Conservation (phyloP, 139 green algal species). For the Choricystis sp. region DNA sequence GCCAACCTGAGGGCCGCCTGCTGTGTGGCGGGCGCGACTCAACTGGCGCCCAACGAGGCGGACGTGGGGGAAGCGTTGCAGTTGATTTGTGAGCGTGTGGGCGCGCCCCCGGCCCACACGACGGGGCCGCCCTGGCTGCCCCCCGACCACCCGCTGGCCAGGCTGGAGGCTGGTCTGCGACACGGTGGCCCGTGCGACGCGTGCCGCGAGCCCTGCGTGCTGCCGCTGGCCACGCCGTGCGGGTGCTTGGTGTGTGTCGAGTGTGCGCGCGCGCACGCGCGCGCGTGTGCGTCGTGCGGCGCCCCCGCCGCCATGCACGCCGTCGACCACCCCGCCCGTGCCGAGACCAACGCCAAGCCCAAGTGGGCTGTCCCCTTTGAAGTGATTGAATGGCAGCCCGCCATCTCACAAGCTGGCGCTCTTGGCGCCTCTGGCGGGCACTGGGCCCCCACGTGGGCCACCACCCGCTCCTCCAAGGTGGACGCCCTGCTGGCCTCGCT, state of each 20-base stretch:
- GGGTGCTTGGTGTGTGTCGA: slow-evolving; percentile 68
- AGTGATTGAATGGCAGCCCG: slow-evolving; percentile 89
- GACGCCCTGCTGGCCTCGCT: slow-evolving; percentile 53
- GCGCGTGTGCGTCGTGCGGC: slow-evolving; percentile 14
- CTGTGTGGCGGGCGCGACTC: slow-evolving; percentile 63
- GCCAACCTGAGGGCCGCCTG: slow-evolving; percentile 60
- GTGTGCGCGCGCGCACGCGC: slow-evolving; percentile 31
- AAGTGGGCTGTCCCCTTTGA: slow-evolving; percentile 64
- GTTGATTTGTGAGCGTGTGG: slow-evolving; percentile 22
- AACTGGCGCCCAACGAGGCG: slow-evolving; percentile 23
- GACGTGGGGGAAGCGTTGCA: slow-evolving; percentile 44
- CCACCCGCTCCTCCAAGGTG: slow-evolving; percentile 48
- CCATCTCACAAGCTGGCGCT: slow-evolving; percentile 58
- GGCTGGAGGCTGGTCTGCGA: slow-evolving; percentile 36
- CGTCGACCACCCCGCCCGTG: slow-evolving; percentile 42
- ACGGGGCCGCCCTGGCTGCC: slow-evolving; percentile 17
- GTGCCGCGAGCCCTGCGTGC: slow-evolving; percentile 17
- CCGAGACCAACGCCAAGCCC: slow-evolving; percentile 27
- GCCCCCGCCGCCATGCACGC: slow-evolving; percentile 38
- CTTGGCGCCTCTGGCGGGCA: slow-evolving; percentile 22
- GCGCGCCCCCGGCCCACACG: neutral
- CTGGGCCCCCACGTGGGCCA: slow-evolving; percentile 59
- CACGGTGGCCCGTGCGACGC: slow-evolving; percentile 27
- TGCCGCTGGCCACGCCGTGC: slow-evolving; percentile 76
- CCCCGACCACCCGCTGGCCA: slow-evolving; percentile 29